These are phyloP conservation scores for Jatropha multifida DNA, from an alignment of 441 rosid genomes.

Conservation along the genomic window DNA sequence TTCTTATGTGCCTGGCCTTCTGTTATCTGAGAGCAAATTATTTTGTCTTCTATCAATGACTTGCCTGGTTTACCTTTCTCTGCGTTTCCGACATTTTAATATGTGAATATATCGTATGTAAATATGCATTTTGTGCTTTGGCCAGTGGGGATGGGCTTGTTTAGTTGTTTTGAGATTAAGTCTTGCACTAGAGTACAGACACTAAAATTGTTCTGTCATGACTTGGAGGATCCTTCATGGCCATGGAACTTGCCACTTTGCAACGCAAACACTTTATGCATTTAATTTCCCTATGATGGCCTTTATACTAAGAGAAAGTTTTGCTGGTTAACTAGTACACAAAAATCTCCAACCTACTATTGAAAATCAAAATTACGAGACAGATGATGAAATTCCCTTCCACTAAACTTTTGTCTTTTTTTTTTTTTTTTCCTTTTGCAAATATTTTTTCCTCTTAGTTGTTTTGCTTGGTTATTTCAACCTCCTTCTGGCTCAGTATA, in stretches of 20 bases:
- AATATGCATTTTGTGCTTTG: neutral
- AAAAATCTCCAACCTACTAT: neutral
- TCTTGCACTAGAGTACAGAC: neutral
- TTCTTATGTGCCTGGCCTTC: neutral
- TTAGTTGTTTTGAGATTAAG: neutral
- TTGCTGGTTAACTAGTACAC: neutral
- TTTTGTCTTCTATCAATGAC: neutral
- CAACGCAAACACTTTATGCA: neutral
- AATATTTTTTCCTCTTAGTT: neutral
- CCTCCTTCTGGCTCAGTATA: neutral
- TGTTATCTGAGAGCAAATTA: neutral
- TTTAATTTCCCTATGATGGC: neutral
- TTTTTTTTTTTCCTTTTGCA: too few relatives aligned
- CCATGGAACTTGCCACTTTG: neutral
- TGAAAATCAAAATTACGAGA: slow-evolving; percentile 7
- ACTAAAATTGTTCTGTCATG: neutral
- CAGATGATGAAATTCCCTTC: neutral
- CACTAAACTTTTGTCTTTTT: neutral
- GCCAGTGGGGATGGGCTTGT: neutral
- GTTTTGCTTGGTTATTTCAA: neutral
- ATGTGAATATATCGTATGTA: neutral
- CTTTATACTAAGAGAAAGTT: neutral
- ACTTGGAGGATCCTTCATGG: neutral
- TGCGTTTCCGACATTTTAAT: neutral
- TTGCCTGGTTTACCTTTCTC: neutral